A percentile compares a stretch with the other conserved stretches of the same genome.
Evolutionary conservation across 2,329 filamentous ascomycete species (phyloP).

Genomic region (Trichoderma koningiopsis): DNA sequence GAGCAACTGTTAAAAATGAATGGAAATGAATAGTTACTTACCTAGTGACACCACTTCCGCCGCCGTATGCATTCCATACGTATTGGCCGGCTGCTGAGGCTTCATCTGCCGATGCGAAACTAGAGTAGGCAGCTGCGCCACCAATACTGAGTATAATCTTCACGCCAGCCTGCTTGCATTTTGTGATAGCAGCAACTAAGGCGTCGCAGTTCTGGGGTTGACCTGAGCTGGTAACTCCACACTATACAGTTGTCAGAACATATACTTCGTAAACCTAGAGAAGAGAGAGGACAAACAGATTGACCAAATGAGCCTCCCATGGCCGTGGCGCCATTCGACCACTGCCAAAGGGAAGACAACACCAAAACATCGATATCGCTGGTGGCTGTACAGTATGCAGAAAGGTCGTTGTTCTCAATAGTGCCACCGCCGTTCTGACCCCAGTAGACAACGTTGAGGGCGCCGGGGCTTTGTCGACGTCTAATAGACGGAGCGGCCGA

Average conservation of each 20-base stretch:
- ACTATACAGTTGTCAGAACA: constrained; percentile 23
- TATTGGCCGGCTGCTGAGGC: constrained; percentile 28
- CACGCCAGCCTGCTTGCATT: constrained; percentile 26
- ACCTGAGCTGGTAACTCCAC: constrained; percentile 38
- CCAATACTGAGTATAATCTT: constrained; percentile 29
- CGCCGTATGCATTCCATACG: constrained; percentile 29
- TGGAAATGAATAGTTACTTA: background rate
- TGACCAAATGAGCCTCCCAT: constrained; percentile 45
- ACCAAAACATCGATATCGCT: constrained; percentile 47
- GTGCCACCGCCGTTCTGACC: constrained; percentile 33
- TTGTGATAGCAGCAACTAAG: constrained; percentile 22
- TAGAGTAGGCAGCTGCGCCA: constrained; percentile 26
- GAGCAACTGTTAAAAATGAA: too few species aligned
- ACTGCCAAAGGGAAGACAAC: constrained; percentile 45
- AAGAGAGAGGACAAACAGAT: constrained; percentile 25
- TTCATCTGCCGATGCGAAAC: constrained; percentile 20
- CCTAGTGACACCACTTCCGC: constrained; percentile 26
- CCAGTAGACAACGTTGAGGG: constrained; percentile 38
- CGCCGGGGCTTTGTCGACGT: constrained; percentile 27
- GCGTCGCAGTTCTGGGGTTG: constrained; percentile 35
- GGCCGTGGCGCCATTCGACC: constrained; percentile 39
- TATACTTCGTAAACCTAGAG: too few species aligned
- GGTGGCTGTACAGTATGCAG: constrained; percentile 41
- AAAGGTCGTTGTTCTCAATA: constrained; percentile 42
- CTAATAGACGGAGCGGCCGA: constrained; percentile 23